A percentile compares a stretch with the other conserved stretches of the same genome.
Evolutionary conservation across 495 filamentous ascomycete genomes (phyloP).

Genomic region (Penicillium maclennaniae): DNA sequence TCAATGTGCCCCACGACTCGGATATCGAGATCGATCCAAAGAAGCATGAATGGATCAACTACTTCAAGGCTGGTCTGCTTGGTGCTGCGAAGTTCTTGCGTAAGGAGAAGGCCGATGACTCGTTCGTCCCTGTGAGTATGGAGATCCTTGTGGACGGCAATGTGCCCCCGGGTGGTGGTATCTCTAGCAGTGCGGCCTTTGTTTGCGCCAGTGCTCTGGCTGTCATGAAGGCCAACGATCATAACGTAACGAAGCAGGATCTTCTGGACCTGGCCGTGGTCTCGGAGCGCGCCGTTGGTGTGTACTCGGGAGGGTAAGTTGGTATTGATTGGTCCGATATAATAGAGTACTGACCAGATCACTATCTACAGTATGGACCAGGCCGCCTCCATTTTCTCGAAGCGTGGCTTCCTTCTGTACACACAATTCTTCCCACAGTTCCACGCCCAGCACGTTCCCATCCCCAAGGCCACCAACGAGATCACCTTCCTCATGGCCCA

Average conservation of each 20-base stretch:
- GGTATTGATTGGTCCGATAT: background rate
- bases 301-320: conserved; percentile 87
- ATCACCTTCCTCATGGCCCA: conserved; percentile 92
- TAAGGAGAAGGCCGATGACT: conserved; percentile 51
- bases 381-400: conserved; percentile 90
- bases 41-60: conserved; percentile 93
- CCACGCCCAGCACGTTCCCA: conserved; percentile 68
- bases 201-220: conserved; percentile 87
- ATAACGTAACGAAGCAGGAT: conserved; percentile 81
- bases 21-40: conserved; percentile 79
- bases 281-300: conserved; percentile 88
- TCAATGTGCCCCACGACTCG: conserved; percentile 61
- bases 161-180: conserved; percentile 85
- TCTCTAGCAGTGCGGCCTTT: conserved; percentile 92
- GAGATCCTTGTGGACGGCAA: conserved; percentile 86
- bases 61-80: conserved; percentile 88
- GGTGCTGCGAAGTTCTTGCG: conserved; percentile 77
- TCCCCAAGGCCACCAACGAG: conserved; percentile 77
- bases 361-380: conserved; percentile 71
- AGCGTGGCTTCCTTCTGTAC: conserved; percentile 79
- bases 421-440: conserved; percentile 87
- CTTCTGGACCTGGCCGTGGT: conserved; percentile 88
- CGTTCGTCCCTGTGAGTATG: conserved; percentile 70
- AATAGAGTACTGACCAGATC: background rate
- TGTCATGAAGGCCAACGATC: conserved; percentile 81